Evolutionary conservation across 495 filamentous ascomycete genomes (phyloP).

Genomic region (Penicillium pulvis): DNA sequence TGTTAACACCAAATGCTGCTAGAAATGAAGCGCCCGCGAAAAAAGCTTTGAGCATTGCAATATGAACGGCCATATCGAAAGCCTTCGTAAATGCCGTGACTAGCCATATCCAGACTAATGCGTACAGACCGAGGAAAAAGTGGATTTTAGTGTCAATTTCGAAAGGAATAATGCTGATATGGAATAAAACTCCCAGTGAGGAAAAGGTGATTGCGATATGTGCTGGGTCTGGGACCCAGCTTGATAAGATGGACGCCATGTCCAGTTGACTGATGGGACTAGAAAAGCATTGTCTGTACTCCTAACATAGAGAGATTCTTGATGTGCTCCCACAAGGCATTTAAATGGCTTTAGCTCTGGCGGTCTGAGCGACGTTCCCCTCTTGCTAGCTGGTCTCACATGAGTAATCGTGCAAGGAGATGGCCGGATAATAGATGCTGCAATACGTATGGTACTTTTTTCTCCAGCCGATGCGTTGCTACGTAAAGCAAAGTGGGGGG

Average conservation of each 20-base stretch:
- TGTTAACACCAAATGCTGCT: constrained; percentile 29
- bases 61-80: background rate
- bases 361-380: background rate
- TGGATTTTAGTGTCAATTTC: constrained; percentile 3
- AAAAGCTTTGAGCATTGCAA: constrained; percentile 5
- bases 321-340: background rate
- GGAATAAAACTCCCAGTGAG: constrained; percentile 4
- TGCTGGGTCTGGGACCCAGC: background rate
- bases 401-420: too few relatives aligned
- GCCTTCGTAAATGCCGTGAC: background rate
- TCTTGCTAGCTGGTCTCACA: background rate
- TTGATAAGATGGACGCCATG: background rate
- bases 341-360: background rate
- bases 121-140: background rate
- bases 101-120: constrained; percentile 1
- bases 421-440: background rate
- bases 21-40: constrained; percentile 8
- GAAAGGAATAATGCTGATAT: constrained; percentile 4
- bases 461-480: background rate
- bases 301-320: background rate
- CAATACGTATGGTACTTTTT: background rate
- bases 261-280: background rate
- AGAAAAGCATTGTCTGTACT: background rate
- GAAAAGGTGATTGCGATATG: background rate
- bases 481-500: background rate